A percentile compares a stretch with the other conserved stretches of the same genome.
These are phyloP conservation scores for Diaporthe amygdali DNA, from an alignment of 2,329 filamentous ascomycete genomes.

Conservation along the genomic window DNA sequence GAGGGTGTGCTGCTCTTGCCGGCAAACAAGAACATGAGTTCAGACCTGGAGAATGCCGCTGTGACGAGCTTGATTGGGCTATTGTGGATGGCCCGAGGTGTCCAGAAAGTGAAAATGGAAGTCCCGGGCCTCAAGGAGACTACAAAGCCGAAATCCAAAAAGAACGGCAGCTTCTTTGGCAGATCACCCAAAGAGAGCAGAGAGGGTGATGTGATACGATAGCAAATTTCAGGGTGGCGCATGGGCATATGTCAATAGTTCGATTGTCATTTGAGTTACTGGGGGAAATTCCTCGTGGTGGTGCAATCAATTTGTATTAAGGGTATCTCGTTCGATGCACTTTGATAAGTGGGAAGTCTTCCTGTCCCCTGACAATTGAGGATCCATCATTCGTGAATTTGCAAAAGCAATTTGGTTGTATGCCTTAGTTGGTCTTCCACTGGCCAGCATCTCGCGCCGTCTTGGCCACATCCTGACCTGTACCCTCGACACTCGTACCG, in stretches of 20 bases:
- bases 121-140: background rate
- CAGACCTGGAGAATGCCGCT: background rate
- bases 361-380: background rate
- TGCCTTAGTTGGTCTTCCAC: conserved; percentile 25
- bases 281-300: no score
- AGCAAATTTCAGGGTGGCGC: background rate
- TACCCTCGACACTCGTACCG: conserved; percentile 18
- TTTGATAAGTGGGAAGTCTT: background rate
- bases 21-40: background rate
- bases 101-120: background rate
- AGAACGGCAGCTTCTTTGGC: background rate
- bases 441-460: conserved; percentile 19
- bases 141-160: background rate
- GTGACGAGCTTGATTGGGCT: background rate
- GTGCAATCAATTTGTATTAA: background rate
- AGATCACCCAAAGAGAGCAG: background rate
- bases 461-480: conserved; percentile 20
- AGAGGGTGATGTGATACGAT: background rate
- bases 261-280: background rate
- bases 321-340: background rate
- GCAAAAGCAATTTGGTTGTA: background rate
- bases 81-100: background rate
- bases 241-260: no score
- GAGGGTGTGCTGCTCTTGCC: background rate
- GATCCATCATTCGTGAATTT: no score